These are phyloP conservation scores for Odonthalia washingtoniensis DNA, from an alignment of 31 red algal genomes.

Conservation along the genomic window DNA sequence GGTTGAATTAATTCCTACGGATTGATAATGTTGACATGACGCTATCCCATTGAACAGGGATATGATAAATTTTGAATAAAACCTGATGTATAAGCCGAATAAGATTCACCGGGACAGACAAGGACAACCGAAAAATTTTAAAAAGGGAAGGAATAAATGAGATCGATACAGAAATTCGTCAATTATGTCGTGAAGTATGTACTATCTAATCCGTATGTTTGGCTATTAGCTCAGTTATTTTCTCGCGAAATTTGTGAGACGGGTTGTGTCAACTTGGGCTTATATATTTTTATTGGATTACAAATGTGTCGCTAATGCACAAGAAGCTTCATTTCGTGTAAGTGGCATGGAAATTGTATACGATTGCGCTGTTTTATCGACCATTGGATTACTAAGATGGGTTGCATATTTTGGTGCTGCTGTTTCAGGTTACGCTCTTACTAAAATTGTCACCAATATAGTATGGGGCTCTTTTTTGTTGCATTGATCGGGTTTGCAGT, in stretches of 20 bases:
- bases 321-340: conserved; percentile 97
- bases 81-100: no score
- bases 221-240: conserved; percentile 97
- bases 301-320: conserved; percentile 93
- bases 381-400: conserved; percentile 98
- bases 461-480: conserved; percentile 96
- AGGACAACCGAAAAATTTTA: no score
- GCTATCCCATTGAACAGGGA: no score
- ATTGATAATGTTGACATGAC: no score
- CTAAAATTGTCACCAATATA: conserved; percentile 78
- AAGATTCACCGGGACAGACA: no score
- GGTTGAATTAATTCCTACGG: no score
- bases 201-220: conserved; percentile 94
- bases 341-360: conserved; percentile 98
- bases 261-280: conserved; percentile 92
- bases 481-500: conserved; percentile 82
- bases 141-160: no score
- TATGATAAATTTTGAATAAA: no score
- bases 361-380: conserved; percentile 84
- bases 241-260: conserved; percentile 98
- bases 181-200: conserved; percentile 87
- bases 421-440: conserved; percentile 94
- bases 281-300: conserved; percentile 94
- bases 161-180: conserved; percentile 32
- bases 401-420: conserved; percentile 96